Conservation (phyloP, 2,329 filamentous ascomycete species). For the Zymoseptoria brevis region DNA sequence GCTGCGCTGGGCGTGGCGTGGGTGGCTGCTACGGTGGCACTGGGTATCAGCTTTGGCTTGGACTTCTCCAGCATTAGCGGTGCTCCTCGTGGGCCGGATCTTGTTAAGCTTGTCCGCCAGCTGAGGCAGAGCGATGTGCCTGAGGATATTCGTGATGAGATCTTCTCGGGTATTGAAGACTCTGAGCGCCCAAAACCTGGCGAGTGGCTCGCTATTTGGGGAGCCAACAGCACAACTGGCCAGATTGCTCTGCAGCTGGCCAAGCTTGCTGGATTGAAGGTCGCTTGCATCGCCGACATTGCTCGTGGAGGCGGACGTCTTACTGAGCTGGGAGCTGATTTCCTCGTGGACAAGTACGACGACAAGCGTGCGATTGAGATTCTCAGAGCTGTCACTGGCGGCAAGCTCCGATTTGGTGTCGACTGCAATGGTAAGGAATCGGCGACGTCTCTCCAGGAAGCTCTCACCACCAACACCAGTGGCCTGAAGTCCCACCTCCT, state of each 20-base stretch:
- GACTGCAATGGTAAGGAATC: slow-evolving; percentile 61
- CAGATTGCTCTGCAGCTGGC: slow-evolving; percentile 61
- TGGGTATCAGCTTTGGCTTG: slow-evolving; percentile 63
- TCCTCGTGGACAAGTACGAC: slow-evolving; percentile 62
- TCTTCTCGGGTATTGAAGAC: slow-evolving; percentile 47
- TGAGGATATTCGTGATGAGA: slow-evolving; percentile 55
- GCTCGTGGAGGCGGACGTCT: slow-evolving; percentile 57
- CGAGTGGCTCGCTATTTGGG: slow-evolving; percentile 69
- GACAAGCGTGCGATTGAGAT: slow-evolving; percentile 57
- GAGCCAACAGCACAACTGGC: slow-evolving; percentile 65
- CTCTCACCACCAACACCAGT: slow-evolving; percentile 34
- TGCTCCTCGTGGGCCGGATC: slow-evolving; percentile 48
- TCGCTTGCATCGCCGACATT: slow-evolving; percentile 59
- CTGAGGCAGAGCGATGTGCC: slow-evolving; percentile 46
- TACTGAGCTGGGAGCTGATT: slow-evolving; percentile 48
- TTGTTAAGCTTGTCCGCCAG: slow-evolving; percentile 44
- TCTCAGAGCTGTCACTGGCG: slow-evolving; percentile 51
- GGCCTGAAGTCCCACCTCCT: slow-evolving; percentile 49
- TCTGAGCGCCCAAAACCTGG: slow-evolving; percentile 50
- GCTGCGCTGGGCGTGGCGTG: slow-evolving; percentile 63
- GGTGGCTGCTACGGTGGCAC: slow-evolving; percentile 57
- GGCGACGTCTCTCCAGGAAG: slow-evolving; percentile 49
- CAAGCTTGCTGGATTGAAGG: slow-evolving; percentile 55
- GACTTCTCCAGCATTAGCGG: slow-evolving; percentile 46
- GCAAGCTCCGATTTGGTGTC: slow-evolving; percentile 56